Evolutionary conservation across 768 basidiomycete species (phyloP).

Genomic region (Leccinum truebloodii): DNA sequence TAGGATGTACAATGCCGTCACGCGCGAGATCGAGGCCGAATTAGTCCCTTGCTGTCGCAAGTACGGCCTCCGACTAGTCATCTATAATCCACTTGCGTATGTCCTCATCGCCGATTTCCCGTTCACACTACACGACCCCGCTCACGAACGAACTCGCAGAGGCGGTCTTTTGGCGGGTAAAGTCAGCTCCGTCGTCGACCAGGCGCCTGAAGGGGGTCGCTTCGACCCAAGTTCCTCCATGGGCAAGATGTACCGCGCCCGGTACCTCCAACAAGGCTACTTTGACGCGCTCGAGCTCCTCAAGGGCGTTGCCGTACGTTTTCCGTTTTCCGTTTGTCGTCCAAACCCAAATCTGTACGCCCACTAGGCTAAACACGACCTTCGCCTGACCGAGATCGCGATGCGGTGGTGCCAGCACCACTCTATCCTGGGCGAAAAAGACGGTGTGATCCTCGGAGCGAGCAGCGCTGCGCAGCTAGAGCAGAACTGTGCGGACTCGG

Average conservation of each 20-base stretch:
- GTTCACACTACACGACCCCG: not conserved
- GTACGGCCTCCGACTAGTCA: slow-evolving; percentile 55
- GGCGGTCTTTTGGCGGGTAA: slow-evolving; percentile 43
- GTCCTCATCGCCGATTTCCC: slow-evolving; percentile 4
- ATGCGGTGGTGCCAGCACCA: slow-evolving; percentile 66
- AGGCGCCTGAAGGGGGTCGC: slow-evolving; percentile 38
- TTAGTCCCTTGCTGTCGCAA: slow-evolving; percentile 60
- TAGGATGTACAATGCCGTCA: slow-evolving; percentile 51
- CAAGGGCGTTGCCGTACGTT: slow-evolving; percentile 41
- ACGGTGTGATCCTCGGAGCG: slow-evolving; percentile 53
- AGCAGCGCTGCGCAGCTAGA: slow-evolving; percentile 46
- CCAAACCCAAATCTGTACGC: not conserved
- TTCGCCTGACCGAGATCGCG: slow-evolving; percentile 55
- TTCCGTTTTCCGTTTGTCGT: not conserved
- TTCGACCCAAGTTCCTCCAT: slow-evolving; percentile 40
- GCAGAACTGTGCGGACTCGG: slow-evolving; percentile 46
- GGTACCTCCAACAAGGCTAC: slow-evolving; percentile 45
- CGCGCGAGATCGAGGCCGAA: slow-evolving; percentile 48
- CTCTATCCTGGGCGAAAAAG: slow-evolving; percentile 41
- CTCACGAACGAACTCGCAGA: not conserved
- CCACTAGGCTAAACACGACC: slow-evolving; percentile 37
- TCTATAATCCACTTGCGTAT: slow-evolving; percentile 57
- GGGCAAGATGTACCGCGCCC: slow-evolving; percentile 47
- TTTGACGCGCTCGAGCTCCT: slow-evolving; percentile 44
- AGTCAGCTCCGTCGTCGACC: slow-evolving; percentile 37